Evolutionary conservation across 805 yeast genomes (phyloP).

Genomic region (Ogataea minuta): DNA sequence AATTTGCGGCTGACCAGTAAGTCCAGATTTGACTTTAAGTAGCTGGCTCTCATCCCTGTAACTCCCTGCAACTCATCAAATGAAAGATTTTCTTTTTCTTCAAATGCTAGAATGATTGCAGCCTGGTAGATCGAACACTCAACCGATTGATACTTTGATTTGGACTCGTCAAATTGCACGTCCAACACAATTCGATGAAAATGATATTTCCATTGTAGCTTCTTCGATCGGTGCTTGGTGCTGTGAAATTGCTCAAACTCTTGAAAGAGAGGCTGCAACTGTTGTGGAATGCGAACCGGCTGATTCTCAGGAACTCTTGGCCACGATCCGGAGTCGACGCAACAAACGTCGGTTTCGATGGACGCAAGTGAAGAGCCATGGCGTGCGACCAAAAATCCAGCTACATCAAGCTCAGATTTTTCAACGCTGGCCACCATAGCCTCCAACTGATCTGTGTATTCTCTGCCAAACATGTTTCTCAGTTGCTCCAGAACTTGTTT

Average conservation of each 20-base stretch:
- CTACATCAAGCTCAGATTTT: slow-evolving; percentile 13
- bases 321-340: slow-evolving; percentile 22
- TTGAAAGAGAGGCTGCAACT: slow-evolving; percentile 6
- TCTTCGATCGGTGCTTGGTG: slow-evolving; percentile 10
- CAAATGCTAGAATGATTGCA: slow-evolving; percentile 38
- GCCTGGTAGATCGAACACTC: slow-evolving; percentile 46
- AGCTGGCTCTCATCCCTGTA: slow-evolving; percentile 36
- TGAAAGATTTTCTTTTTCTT: slow-evolving; percentile 25
- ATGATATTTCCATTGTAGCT: slow-evolving; percentile 42
- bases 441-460: slow-evolving; percentile 20
- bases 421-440: slow-evolving; percentile 18
- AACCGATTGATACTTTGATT: slow-evolving; percentile 11
- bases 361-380: neutral
- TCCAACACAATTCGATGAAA: slow-evolving; percentile 40
- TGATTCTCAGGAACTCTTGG: slow-evolving; percentile 25
- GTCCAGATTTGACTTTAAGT: slow-evolving; percentile 33
- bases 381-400: slow-evolving; percentile 3
- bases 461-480: slow-evolving; percentile 15
- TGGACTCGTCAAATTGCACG: slow-evolving; percentile 30
- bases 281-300: slow-evolving; percentile 15
- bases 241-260: slow-evolving; percentile 16
- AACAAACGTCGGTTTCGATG: slow-evolving; percentile 11
- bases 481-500: slow-evolving; percentile 5
- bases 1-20: slow-evolving; percentile 35
- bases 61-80: slow-evolving; percentile 25